Base-by-base conservation (phyloP, 1,284 basidiomycete genomes). In the Fistulinella cinereoalba region DNA sequence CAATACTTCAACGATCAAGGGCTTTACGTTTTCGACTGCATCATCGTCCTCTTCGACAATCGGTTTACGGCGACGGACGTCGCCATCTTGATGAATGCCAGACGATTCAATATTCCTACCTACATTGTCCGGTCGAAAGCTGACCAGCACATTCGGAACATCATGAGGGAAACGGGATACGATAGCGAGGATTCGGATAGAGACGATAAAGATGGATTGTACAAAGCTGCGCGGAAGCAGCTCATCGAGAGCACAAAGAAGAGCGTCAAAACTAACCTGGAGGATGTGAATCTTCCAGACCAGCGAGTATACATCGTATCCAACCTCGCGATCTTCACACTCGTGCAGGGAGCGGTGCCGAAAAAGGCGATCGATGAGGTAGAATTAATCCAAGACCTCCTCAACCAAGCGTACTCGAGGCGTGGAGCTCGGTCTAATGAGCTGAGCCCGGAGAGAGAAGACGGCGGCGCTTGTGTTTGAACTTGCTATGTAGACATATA, bases 281-380 rank as follows among this genome's bases (percentile, higher is more conserved):
- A 50, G 11, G 41, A 48, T 1, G 50, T 58, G 1, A 54, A 54
- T 16, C 46, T 61, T 4, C 27, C 48, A 0, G 18, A 56, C 31
- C 58, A 58, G 31, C 58, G 56, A 0, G 53, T 61, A 2, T 61
- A 58, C 27, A 58, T 58, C 32, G 41, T 58, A 38, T 54, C 56
- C 16, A 46, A 37, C 50, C n/a, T n/a, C n/a, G n/a, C n/a, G n/a
- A n/a, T n/a, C n/a, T n/a, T n/a, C n/a, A n/a, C n/a, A n/a, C n/a
- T n/a, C n/a, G n/a, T n/a, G n/a, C n/a, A n/a, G n/a, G n/a, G n/a
- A n/a, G n/a, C n/a, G n/a, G n/a, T n/a, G n/a, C n/a, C n/a, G n/a
- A n/a, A n/a, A n/a, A 48, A 46, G 31, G 29, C 25, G 16, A 46
- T 48, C 7, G 43, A 48, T 8, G 46, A 48, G 15, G 39, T 41